Evolutionary conservation across 345 rosid species (phyloP).

Genomic region (Eucalyptus sideroxylon): DNA sequence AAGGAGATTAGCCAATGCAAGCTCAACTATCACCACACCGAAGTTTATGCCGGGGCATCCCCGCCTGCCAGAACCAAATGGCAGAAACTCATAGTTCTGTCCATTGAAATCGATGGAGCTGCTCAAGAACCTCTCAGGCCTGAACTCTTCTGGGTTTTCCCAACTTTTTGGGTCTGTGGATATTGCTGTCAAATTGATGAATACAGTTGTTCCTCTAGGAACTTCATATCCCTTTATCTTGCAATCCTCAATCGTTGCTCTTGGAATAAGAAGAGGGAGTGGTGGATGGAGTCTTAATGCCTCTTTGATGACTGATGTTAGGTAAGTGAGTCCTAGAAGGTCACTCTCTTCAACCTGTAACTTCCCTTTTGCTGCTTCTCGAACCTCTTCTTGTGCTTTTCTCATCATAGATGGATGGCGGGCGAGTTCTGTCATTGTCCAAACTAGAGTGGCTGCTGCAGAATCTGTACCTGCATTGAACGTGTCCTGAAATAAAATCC

Average conservation of each 20-base stretch:
- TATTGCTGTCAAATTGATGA: constrained; percentile 10
- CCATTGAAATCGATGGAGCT: constrained; percentile 36
- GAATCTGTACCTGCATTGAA: constrained; percentile 38
- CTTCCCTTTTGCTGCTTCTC: constrained; percentile 5
- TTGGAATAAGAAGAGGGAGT: constrained; percentile 14
- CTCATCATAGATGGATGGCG: constrained; percentile 15
- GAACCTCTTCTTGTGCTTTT: constrained; percentile 15
- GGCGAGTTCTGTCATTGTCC: constrained; percentile 26
- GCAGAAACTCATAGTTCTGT: constrained; percentile 29
- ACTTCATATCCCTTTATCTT: constrained; percentile 11
- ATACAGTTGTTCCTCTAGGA: constrained; percentile 20
- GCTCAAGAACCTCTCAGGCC: constrained; percentile 28
- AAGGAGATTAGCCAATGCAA: constrained; percentile 33
- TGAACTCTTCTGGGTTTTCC: constrained; percentile 21
- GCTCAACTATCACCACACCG: constrained; percentile 18
- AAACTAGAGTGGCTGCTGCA: constrained; percentile 6
- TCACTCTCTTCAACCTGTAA: constrained; percentile 10
- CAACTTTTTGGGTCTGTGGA: constrained; percentile 10
- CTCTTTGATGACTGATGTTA: constrained; percentile 16
- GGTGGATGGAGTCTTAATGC: constrained; percentile 26
- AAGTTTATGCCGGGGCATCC: constrained; percentile 48
- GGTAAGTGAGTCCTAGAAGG: constrained; percentile 7
- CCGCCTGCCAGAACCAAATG: constrained; percentile 57
- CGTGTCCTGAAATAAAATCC: constrained; percentile 11
- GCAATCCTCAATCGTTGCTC: constrained; percentile 17